phyloP scores from a whole-genome alignment of 2,329 filamentous ascomycete genomes.

The Cladosporium sp. region DNA sequence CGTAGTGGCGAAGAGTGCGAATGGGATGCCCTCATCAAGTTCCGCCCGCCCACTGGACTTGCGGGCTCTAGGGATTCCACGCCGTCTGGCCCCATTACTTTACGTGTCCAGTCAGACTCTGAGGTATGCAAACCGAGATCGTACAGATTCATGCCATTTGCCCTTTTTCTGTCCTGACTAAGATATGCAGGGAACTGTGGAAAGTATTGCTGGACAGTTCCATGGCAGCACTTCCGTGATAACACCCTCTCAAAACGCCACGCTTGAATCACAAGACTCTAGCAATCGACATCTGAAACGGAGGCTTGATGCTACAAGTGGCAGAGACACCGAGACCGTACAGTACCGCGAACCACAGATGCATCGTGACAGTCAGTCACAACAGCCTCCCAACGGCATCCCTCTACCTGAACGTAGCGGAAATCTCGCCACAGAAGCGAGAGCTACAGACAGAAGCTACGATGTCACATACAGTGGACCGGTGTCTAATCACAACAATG shows the following conservation, averaged over 20 bases:
- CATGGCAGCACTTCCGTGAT: neutral
- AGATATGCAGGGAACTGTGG: neutral
- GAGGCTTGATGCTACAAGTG: neutral
- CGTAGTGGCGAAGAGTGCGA: constrained; percentile 3
- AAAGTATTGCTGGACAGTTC: neutral
- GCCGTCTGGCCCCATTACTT: neutral
- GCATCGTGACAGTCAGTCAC: neutral
- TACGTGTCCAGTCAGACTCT: neutral
- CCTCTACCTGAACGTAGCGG: neutral
- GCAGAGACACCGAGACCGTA: neutral
- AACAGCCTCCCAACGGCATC: neutral
- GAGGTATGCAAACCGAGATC: neutral
- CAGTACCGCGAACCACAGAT: neutral
- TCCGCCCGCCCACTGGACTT: constrained; percentile 9
- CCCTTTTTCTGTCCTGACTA: neutral
- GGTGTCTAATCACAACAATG: neutral
- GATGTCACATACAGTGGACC: neutral
- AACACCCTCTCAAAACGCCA: neutral
- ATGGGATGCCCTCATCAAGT: constrained; percentile 14
- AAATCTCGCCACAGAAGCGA: neutral
- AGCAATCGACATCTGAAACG: neutral
- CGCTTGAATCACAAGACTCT: neutral
- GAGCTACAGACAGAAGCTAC: neutral
- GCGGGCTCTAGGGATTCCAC: neutral
- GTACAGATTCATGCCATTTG: neutral